A percentile compares a stretch with the other conserved stretches of the same genome.
Conservation (phyloP, 139 green algal genomes). For the Picochlorum sp. region DNA sequence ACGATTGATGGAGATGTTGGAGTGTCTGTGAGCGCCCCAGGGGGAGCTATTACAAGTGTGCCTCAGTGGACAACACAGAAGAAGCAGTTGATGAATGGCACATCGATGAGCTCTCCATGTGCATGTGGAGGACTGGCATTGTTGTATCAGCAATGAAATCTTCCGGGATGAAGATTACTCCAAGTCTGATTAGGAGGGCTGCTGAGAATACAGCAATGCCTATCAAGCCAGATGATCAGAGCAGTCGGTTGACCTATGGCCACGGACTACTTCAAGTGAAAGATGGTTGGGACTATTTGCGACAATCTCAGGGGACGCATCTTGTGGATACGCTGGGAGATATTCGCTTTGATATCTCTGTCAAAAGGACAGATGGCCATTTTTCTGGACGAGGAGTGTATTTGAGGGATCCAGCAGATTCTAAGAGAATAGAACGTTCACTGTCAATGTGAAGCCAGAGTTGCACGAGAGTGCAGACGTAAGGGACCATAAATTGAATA, state of each 20-base stretch:
- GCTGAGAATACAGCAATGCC: conserved; percentile 59
- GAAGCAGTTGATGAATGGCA: conserved; percentile 85
- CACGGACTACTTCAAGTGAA: conserved; percentile 77
- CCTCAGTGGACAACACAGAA: conserved; percentile 61
- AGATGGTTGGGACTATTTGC: conserved; percentile 68
- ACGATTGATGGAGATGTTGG: conserved; percentile 66
- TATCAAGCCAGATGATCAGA: conserved; percentile 27
- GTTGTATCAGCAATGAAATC: conserved; percentile 62
- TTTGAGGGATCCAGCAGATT: conserved; percentile 63
- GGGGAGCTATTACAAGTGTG: conserved; percentile 69
- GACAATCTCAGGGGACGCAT: conserved; percentile 19
- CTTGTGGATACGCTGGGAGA: conserved; percentile 13
- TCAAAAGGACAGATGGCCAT: conserved; percentile 31
- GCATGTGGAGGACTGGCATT: conserved; percentile 71
- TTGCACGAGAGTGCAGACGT: conserved; percentile 57
- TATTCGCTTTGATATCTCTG: conserved; percentile 43
- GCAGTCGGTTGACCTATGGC: conserved; percentile 67
- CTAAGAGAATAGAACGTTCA: conserved; percentile 30
- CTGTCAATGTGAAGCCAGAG: conserved; percentile 51
- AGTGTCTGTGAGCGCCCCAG: conserved; percentile 62
- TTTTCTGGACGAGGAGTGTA: conserved; percentile 45
- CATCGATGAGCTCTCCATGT: conserved; percentile 70
- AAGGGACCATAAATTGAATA: conserved; percentile 21
- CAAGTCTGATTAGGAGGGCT: conserved; percentile 39
- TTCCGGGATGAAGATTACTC: conserved; percentile 23